Percentiles rank a stretch among this genome's conserved stretches.
phyloP scores from a whole-genome alignment of 1,284 basidiomycete genomes.

The Ustilago shanxiensis region DNA sequence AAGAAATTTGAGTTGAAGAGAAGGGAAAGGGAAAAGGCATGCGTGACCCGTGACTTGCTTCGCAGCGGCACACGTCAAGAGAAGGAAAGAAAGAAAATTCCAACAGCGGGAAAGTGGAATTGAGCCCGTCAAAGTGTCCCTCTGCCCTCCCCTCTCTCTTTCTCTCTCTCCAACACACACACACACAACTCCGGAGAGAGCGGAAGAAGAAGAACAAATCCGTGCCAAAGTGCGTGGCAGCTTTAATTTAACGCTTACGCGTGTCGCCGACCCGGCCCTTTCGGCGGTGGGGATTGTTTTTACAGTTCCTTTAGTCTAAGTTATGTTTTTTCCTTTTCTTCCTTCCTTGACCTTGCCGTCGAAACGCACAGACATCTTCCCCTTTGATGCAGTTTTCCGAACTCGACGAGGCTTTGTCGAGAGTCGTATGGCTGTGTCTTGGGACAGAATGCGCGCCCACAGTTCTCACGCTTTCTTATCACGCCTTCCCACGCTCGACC shows the following conservation, averaged over 20 bases:
- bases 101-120: not conserved
- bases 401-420: too few species aligned
- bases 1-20: not conserved
- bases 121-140: too few species aligned
- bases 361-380: not conserved
- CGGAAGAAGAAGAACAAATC: not conserved
- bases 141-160: too few species aligned
- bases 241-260: slow-evolving; percentile 5
- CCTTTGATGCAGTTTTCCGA: not conserved
- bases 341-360: not conserved
- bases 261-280: slow-evolving; percentile 3
- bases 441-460: not conserved
- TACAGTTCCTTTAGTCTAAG: not conserved
- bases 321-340: not conserved
- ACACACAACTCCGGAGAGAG: too few species aligned
- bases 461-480: not conserved
- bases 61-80: not conserved
- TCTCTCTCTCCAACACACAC: too few species aligned
- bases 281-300: too few species aligned
- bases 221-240: not conserved
- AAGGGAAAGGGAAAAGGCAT: not conserved
- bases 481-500: not conserved
- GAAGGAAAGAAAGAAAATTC: too few species aligned
- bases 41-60: too few species aligned
- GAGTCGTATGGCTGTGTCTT: not conserved